A percentile compares a stretch with the other conserved stretches of the same genome.
These are phyloP conservation scores for Fraxinus velutina DNA, from an alignment of 305 asterid genomes.

Conservation along the genomic window DNA sequence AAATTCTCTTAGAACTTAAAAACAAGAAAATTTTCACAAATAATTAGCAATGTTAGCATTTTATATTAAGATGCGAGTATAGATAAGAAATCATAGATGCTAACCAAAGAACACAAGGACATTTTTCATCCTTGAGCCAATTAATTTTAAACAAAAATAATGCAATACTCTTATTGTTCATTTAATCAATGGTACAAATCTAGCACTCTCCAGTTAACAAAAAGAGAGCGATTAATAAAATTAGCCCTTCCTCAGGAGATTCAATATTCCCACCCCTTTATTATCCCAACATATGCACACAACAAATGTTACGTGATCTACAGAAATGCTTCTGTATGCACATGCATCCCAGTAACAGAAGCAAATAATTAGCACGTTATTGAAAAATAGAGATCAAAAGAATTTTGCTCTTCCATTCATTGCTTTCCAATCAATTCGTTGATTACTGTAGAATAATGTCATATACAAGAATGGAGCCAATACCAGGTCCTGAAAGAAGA, in stretches of 20 bases:
- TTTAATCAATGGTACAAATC: background rate
- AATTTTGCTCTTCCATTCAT: background rate
- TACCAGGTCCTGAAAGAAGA: background rate
- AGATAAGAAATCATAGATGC: background rate
- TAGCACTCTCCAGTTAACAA: background rate
- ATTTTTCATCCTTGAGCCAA: background rate
- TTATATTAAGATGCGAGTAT: background rate
- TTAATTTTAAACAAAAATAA: background rate
- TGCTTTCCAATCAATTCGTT: background rate
- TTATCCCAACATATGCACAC: constrained; percentile 9
- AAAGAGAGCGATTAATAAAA: background rate
- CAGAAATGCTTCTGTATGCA: background rate
- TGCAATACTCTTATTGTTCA: background rate
- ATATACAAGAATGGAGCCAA: background rate
- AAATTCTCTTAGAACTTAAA: background rate
- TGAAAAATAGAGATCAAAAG: background rate
- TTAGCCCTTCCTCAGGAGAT: background rate
- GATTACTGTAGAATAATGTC: background rate
- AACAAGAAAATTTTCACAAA: background rate
- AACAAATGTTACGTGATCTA: background rate
- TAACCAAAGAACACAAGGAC: background rate
- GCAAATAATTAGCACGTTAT: background rate
- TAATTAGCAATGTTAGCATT: background rate
- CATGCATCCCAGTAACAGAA: background rate
- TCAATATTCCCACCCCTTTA: background rate